These are phyloP conservation scores for Teratosphaeria zuluensis DNA, from an alignment of 2,329 filamentous ascomycete species.

Conservation along the genomic window DNA sequence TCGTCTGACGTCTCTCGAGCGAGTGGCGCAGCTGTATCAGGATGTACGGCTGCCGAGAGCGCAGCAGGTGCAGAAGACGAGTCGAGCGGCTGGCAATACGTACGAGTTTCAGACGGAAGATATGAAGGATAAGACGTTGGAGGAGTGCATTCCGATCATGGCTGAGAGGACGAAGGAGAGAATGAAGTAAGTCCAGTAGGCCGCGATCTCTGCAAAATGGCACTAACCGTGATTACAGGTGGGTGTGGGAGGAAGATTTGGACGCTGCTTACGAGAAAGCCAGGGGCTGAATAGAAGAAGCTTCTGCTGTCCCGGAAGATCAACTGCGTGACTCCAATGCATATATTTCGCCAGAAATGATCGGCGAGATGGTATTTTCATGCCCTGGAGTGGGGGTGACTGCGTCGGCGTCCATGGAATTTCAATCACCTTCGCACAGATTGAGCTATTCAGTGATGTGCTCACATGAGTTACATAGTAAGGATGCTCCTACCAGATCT, in stretches of 20 bases:
- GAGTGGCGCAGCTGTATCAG: conserved; percentile 26
- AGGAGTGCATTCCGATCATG: conserved; percentile 28
- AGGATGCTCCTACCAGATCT: no score
- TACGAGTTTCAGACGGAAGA: conserved; percentile 30
- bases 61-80: conserved; percentile 24
- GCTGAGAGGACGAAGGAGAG: conserved; percentile 22
- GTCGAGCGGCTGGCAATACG: conserved; percentile 23
- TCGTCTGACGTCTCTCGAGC: conserved; percentile 11
- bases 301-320: no score
- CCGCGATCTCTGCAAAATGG: background rate
- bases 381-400: no score
- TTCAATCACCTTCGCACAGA: no score
- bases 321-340: no score
- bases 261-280: conserved; percentile 21
- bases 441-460: no score
- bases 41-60: conserved; percentile 25
- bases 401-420: no score
- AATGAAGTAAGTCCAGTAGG: conserved; percentile 29
- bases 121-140: conserved; percentile 25
- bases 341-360: no score
- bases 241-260: conserved; percentile 23
- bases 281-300: background rate
- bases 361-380: no score
- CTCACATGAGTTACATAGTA: no score
- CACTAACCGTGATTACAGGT: background rate